phyloP scores from a whole-genome alignment of 306 rosid genomes.

The Neltuma alba region DNA sequence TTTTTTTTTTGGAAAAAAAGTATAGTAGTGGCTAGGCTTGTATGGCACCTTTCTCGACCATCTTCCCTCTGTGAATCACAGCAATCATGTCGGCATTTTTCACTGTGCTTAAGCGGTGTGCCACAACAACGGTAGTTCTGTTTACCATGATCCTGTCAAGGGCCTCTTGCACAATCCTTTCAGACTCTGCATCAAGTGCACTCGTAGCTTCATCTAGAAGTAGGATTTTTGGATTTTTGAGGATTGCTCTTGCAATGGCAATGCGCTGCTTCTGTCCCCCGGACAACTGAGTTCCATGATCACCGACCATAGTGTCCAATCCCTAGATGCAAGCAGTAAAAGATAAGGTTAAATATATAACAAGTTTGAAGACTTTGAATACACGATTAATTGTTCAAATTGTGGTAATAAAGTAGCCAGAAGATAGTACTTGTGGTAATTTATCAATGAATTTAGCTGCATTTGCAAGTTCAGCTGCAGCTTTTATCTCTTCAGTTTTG shows the following conservation, averaged over 20 bases:
- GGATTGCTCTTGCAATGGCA: conserved; percentile 91
- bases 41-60: conserved; percentile 82
- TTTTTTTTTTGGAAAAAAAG: neutral
- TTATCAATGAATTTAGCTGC: conserved; percentile 88
- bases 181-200: conserved; percentile 94
- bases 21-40: neutral
- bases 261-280: conserved; percentile 94
- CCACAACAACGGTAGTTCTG: conserved; percentile 85
- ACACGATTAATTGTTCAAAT: neutral
- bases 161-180: conserved; percentile 92
- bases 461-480: conserved; percentile 84
- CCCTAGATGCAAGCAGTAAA: conserved; percentile 53
- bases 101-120: conserved; percentile 93
- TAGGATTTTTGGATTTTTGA: conserved; percentile 77
- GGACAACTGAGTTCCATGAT: conserved; percentile 88
- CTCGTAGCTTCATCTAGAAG: conserved; percentile 95
- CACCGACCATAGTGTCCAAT: conserved; percentile 83
- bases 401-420: neutral
- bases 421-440: conserved; percentile 68
- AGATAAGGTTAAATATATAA: neutral
- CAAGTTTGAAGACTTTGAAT: conserved; percentile 3
- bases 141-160: conserved; percentile 83
- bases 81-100: conserved; percentile 85
- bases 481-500: conserved; percentile 71
- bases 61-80: conserved; percentile 89